Conservation (phyloP, 2,329 filamentous ascomycete genomes). For the Aspergillus candidus region DNA sequence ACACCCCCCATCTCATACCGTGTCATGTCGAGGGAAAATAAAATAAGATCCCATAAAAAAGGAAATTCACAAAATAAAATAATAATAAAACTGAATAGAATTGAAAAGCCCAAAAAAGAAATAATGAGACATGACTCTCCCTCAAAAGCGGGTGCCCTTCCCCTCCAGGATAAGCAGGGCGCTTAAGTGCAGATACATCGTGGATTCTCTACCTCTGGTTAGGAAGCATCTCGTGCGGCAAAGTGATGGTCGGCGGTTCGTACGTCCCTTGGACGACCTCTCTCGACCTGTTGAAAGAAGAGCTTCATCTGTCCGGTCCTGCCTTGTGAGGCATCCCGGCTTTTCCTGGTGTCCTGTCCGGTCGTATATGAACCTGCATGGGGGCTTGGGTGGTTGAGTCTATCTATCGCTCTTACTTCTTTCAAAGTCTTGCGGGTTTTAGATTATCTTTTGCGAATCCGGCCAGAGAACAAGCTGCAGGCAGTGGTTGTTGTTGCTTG, state of each 20-base stretch:
- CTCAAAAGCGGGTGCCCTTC: constrained; percentile 18
- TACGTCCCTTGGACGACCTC: constrained; percentile 18
- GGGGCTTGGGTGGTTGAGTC: constrained; percentile 13
- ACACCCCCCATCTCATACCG: background rate
- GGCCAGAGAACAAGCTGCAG: too few species aligned
- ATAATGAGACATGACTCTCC: constrained; percentile 9
- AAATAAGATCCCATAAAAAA: too few species aligned
- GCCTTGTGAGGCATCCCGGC: constrained; percentile 30
- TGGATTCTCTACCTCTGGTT: constrained; percentile 24
- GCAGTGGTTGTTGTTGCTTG: too few species aligned
- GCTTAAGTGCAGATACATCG: constrained; percentile 34
- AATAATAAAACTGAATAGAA: too few species aligned
- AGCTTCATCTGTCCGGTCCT: constrained; percentile 24
- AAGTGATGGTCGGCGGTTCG: constrained; percentile 26
- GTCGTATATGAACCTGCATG: constrained; percentile 22
- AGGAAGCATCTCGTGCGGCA: constrained; percentile 24
- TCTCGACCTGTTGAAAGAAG: constrained; percentile 29
- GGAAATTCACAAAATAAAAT: too few species aligned
- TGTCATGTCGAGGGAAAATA: constrained; percentile 9
- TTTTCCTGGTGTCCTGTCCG: constrained; percentile 20
- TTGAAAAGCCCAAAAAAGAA: background rate
- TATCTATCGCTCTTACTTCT: too few species aligned
- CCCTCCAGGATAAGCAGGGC: constrained; percentile 23
- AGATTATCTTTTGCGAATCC: too few species aligned
- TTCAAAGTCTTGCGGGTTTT: too few species aligned